Evolutionary conservation across 2,329 filamentous ascomycete species (phyloP).

Genomic region (Pseudocercospora ulei): DNA sequence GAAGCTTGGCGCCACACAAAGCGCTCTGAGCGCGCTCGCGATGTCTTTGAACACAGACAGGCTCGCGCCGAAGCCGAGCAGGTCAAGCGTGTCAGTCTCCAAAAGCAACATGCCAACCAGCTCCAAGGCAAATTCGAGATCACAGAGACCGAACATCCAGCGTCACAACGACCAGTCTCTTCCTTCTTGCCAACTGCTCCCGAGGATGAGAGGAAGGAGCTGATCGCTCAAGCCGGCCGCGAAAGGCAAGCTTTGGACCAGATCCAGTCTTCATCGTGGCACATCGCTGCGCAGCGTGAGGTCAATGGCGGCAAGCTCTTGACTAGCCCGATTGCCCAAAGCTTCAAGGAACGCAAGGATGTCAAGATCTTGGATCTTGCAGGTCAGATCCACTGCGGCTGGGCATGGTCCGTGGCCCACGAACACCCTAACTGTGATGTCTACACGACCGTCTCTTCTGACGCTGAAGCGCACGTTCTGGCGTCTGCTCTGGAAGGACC

Average conservation of each 20-base stretch:
- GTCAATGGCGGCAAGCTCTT: constrained; percentile 53
- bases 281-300: constrained; percentile 52
- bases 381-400: constrained; percentile 75
- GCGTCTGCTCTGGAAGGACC: constrained; percentile 73
- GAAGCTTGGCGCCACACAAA: constrained; percentile 57
- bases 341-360: constrained; percentile 36
- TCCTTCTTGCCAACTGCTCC: constrained; percentile 35
- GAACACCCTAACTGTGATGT: constrained; percentile 78
- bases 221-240: constrained; percentile 49
- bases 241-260: constrained; percentile 72
- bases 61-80: constrained; percentile 83
- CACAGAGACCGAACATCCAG: constrained; percentile 41
- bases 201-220: constrained; percentile 34
- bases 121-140: constrained; percentile 79
- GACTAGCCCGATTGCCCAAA: constrained; percentile 44
- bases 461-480: constrained; percentile 36
- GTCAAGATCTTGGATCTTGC: constrained; percentile 74
- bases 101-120: constrained; percentile 64
- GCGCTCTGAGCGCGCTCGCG: constrained; percentile 51
- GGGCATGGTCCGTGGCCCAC: constrained; percentile 87
- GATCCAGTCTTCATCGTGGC: constrained; percentile 52
- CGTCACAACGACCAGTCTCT: constrained; percentile 40
- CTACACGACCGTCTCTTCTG: constrained; percentile 57
- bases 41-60: constrained; percentile 76
- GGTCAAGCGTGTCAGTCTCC: constrained; percentile 65